These are phyloP conservation scores for Pyrus betulifolia DNA, from an alignment of 306 rosid species.

Conservation along the genomic window DNA sequence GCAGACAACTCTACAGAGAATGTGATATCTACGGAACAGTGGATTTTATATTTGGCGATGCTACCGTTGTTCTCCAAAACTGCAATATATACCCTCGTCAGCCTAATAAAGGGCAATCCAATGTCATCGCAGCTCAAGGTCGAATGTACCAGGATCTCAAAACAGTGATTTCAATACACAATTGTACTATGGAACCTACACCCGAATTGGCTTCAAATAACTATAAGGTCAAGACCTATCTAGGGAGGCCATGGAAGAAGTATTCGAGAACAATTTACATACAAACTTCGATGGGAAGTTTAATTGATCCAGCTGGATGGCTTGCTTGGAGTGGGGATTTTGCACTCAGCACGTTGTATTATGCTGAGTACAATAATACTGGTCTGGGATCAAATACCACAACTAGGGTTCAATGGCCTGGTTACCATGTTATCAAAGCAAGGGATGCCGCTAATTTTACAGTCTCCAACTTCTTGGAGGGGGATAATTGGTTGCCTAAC, in stretches of 20 bases:
- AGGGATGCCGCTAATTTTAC: constrained; percentile 24
- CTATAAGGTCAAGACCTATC: constrained; percentile 14
- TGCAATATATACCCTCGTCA: constrained; percentile 30
- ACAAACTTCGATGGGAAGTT: constrained; percentile 25
- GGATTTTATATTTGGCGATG: constrained; percentile 39
- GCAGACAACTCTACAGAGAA: constrained; percentile 35
- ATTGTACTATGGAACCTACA: constrained; percentile 23
- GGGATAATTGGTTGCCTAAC: constrained; percentile 29
- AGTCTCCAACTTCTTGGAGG: constrained; percentile 25
- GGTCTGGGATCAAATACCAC: constrained; percentile 27
- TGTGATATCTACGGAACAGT: constrained; percentile 41
- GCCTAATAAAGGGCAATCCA: constrained; percentile 9
- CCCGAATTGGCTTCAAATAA: constrained; percentile 17
- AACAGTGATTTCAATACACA: constrained; percentile 33
- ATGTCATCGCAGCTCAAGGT: constrained; percentile 29
- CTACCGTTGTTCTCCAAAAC: constrained; percentile 28
- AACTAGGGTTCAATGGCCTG: constrained; percentile 24
- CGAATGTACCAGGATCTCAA: constrained; percentile 26
- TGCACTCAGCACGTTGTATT: constrained; percentile 23
- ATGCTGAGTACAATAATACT: constrained; percentile 23
- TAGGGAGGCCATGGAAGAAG: constrained; percentile 45
- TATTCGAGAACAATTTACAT: constrained; percentile 26
- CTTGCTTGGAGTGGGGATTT: constrained; percentile 25
- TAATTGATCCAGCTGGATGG: constrained; percentile 32
- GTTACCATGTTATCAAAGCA: constrained; percentile 23